Evolutionary conservation across 805 yeast genomes (phyloP).

Genomic region (Teunomyces lycoperdinae): DNA sequence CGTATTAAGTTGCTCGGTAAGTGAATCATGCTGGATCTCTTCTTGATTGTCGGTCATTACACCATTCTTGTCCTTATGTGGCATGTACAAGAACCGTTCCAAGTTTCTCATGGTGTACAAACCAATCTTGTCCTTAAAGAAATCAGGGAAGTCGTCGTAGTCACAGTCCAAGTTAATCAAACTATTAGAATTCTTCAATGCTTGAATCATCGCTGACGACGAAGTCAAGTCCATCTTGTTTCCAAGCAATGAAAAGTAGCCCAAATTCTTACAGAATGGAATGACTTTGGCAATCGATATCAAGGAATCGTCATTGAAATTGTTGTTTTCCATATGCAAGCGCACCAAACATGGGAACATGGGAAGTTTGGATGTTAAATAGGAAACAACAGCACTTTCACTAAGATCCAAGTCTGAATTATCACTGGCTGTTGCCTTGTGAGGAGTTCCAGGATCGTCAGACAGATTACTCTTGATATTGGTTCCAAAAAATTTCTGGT

Average conservation of each 20-base stretch:
- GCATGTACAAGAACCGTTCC: constrained; percentile 51
- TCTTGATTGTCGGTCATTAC: constrained; percentile 7
- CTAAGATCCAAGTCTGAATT: neutral
- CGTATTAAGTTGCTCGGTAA: constrained; percentile 23
- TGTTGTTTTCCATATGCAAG: constrained; percentile 69
- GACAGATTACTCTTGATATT: neutral
- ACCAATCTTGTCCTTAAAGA: constrained; percentile 69
- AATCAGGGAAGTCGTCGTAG: constrained; percentile 55
- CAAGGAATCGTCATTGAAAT: constrained; percentile 53
- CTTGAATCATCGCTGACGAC: constrained; percentile 63
- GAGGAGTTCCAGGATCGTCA: neutral
- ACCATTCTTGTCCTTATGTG: constrained; percentile 9
- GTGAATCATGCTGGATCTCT: constrained; percentile 31
- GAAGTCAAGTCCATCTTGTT: constrained; percentile 59
- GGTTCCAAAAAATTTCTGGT: constrained; percentile 64
- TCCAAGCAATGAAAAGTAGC: constrained; percentile 68
- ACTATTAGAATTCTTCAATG: constrained; percentile 64
- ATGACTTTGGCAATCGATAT: constrained; percentile 63
- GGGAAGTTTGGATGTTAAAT: constrained; percentile 64
- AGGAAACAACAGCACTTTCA: constrained; percentile 41
- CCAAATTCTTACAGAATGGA: constrained; percentile 63
- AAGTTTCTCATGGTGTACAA: constrained; percentile 80
- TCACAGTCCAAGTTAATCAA: constrained; percentile 73
- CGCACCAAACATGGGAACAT: constrained; percentile 61
- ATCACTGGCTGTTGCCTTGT: no score